These are phyloP conservation scores for Nevesoporus exiguus DNA, from an alignment of 768 basidiomycete species.

Conservation along the genomic window DNA sequence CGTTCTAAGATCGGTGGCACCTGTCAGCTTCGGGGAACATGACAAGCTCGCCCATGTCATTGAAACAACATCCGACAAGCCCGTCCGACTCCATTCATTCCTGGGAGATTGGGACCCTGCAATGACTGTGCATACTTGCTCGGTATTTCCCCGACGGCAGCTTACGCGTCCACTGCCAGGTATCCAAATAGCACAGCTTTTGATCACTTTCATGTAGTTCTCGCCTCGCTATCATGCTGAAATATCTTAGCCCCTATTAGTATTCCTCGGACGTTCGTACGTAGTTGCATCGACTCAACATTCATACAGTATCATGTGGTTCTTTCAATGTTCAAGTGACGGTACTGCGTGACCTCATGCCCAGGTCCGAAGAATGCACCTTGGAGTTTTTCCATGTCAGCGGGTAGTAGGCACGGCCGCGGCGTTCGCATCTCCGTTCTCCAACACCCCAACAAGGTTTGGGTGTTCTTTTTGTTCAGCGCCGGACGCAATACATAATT, in stretches of 20 bases:
- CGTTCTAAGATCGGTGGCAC: not conserved
- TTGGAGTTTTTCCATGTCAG: not conserved
- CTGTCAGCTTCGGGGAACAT: not conserved
- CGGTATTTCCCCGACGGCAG: not conserved
- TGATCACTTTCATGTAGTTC: not conserved
- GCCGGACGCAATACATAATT: conserved; percentile 6
- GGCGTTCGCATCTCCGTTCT: conserved; percentile 13
- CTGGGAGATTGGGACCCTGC: not conserved
- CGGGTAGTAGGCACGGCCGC: conserved; percentile 6
- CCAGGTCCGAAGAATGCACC: conserved; percentile 8
- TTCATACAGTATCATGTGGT: conserved; percentile 4
- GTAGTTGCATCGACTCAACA: not conserved
- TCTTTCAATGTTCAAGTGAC: not conserved
- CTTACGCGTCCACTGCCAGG: not conserved
- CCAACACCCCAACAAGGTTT: not conserved
- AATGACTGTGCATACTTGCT: not conserved
- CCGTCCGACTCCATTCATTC: not conserved
- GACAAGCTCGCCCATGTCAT: not conserved
- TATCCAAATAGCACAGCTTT: conserved; percentile 6
- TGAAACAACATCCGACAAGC: not conserved
- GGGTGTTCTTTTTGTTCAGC: conserved; percentile 7
- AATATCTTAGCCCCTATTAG: conserved; percentile 7
- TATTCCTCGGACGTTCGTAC: conserved; percentile 1
- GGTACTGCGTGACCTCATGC: conserved; percentile 3
- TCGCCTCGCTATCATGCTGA: not conserved